Conservation (phyloP, 2,329 filamentous ascomycete genomes). For the Fusarium clavum region DNA sequence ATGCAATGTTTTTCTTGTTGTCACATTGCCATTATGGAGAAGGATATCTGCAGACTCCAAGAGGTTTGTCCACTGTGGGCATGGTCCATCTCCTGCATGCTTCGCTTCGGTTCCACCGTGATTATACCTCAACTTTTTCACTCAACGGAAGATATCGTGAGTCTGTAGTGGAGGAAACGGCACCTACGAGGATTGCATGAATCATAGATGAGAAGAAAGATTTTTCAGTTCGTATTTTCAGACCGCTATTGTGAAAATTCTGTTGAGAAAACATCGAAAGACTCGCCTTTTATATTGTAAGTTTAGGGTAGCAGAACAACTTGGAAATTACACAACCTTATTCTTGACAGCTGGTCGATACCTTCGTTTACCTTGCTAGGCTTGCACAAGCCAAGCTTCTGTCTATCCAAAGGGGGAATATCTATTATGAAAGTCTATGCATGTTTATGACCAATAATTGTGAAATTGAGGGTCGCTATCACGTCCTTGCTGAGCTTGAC, state of each 20-base stretch:
- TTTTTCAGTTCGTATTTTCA: not conserved
- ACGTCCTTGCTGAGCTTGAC: conserved; percentile 19
- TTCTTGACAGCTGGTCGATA: not conserved
- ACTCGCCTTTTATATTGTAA: not conserved
- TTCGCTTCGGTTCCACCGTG: conserved; percentile 28
- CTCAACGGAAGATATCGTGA: conserved; percentile 17
- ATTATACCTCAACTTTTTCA: not conserved
- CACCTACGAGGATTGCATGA: conserved; percentile 16
- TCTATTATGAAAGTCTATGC: conserved; percentile 17
- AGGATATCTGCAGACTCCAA: not conserved
- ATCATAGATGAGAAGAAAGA: conserved; percentile 7
- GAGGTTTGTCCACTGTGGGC: conserved; percentile 34
- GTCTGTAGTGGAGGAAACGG: conserved; percentile 14
- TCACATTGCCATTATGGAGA: conserved; percentile 24
- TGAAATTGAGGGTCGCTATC: conserved; percentile 19
- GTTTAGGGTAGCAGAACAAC: conserved; percentile 26
- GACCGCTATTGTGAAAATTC: conserved; percentile 8
- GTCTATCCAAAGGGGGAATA: not conserved
- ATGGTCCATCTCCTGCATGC: conserved; percentile 14
- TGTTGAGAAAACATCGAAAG: not conserved
- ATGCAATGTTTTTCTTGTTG: not conserved
- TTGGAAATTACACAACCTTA: not conserved
- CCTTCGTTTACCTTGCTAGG: not conserved
- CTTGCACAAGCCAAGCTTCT: conserved; percentile 10
- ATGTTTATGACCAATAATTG: conserved; percentile 29